Evolutionary conservation across 1,139 yeast genomes (phyloP), one percentile per base, ranked within the genome.

Genomic region (Nematodospora anomalae): DNA sequence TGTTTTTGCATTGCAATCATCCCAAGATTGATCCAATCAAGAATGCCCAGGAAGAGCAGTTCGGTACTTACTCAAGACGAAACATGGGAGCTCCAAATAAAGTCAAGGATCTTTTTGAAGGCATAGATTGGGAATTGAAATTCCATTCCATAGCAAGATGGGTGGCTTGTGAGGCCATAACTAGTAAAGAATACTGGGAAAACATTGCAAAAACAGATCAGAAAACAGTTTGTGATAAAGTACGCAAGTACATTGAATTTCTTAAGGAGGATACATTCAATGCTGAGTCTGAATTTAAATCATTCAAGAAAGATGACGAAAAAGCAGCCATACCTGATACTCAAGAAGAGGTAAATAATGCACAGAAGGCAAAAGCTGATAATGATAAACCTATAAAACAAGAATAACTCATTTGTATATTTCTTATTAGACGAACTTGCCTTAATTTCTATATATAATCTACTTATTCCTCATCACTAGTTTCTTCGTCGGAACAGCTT

Each of bases 1-100:
- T 57, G 29, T 71, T 71, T 47, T 57, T 71, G 37, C 76, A 71
- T 44, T 56, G 64, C 32, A 73, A 68, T 50, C 64, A 66, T 40
- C 75, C 75, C 1, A 69, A 69, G 36, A 54, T 64, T 35, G 60
- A 64, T 35, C 67, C 69, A 1, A 50, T 64, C 7, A 49, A 47
- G 18, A 57, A 57, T 32, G 47, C 57, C 14, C 40, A 30, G 41
- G 52, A 16, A 39, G 44, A 30, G 33, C 51, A 14, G 45, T 57
- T 8, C 46, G 51, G 38, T 36, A 44, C 35, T 14, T 37, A 41
- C 29, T 37, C 42, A n/a, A 46, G 53, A 32, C 46, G 67, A 42
- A 52, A 50, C 40, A 44, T 60, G 40, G 65, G 64, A 1, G 22
- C 37, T 5, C 44, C 43, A 8, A 51, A 52, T 2, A 43, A 35